Conservation (phyloP, 2,329 filamentous ascomycete genomes). For the Thielaviopsis ethacetica region DNA sequence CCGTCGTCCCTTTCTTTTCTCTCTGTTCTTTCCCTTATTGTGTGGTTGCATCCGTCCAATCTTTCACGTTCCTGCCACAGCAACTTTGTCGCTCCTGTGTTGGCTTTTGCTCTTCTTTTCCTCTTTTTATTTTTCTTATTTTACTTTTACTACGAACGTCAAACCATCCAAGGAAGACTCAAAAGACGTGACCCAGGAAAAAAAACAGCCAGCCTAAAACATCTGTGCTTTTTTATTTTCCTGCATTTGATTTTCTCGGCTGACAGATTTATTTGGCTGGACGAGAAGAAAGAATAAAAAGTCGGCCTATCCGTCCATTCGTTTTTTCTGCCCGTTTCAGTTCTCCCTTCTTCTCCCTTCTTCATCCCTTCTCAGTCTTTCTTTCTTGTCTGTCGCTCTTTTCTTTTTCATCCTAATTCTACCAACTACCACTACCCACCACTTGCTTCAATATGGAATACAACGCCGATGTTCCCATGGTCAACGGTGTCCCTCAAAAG, state of each 20-base stretch:
- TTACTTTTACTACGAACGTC: background rate
- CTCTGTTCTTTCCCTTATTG: background rate
- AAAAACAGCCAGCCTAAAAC: no score
- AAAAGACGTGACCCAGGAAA: no score
- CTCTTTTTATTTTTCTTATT: no score
- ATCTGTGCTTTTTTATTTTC: no score
- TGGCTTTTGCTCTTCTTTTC: background rate
- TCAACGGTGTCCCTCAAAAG: conserved; percentile 6
- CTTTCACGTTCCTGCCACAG: background rate
- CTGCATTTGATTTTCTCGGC: no score
- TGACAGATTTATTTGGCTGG: no score
- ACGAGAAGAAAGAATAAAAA: no score
- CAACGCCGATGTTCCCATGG: background rate
- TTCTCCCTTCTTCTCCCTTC: background rate
- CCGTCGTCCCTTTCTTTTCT: background rate
- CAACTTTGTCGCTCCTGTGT: background rate
- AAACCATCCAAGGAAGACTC: no score
- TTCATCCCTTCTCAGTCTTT: background rate
- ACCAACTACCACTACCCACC: no score
- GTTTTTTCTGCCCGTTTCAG: no score
- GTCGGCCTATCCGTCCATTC: no score
- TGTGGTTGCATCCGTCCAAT: background rate
- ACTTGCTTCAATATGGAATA: no score
- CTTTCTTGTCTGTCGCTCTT: background rate
- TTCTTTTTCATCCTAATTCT: background rate